Conservation (phyloP, 495 filamentous ascomycete species). For the Aspergillus asperescens region DNA sequence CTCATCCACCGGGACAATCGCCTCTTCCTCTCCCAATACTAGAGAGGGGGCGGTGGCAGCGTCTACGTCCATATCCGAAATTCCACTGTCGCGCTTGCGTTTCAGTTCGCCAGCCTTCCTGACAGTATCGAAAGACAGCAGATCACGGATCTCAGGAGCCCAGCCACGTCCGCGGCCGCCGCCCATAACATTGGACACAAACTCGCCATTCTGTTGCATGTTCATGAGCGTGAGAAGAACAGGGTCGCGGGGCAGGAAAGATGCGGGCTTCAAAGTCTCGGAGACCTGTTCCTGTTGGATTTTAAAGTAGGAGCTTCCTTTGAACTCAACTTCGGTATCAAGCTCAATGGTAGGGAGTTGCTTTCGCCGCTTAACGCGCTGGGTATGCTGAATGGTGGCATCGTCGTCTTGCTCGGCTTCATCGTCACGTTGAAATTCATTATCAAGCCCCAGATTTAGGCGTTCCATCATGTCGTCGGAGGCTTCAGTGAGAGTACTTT, state of each 20-base stretch:
- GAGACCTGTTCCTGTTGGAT: conserved; percentile 72
- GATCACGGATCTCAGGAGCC: conserved; percentile 85
- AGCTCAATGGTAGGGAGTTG: conserved; percentile 53
- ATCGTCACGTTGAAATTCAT: conserved; percentile 42
- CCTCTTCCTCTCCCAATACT: conserved; percentile 62
- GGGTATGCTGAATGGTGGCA: conserved; percentile 50
- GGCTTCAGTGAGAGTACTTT: conserved; percentile 38
- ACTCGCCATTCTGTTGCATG: conserved; percentile 81
- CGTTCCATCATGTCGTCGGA: conserved; percentile 55
- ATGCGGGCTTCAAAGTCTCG: conserved; percentile 70
- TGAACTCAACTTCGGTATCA: conserved; percentile 60
- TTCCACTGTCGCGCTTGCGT: conserved; percentile 86
- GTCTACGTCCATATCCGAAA: conserved; percentile 71
- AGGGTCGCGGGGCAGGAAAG: conserved; percentile 80
- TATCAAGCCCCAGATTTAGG: conserved; percentile 51
- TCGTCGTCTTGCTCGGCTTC: conserved; percentile 54
- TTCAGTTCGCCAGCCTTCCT: conserved; percentile 76
- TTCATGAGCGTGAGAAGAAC: conserved; percentile 81
- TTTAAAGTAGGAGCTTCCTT: conserved; percentile 54
- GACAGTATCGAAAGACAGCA: conserved; percentile 77
- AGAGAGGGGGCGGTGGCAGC: conserved; percentile 61
- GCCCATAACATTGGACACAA: conserved; percentile 70
- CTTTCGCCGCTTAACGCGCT: conserved; percentile 71
- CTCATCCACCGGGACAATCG: conserved; percentile 39
- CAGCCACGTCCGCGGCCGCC: conserved; percentile 70